Percentiles rank a stretch among this genome's conserved stretches.
phyloP scores from a whole-genome alignment of 2,329 filamentous ascomycete species.

The Aureobasidium sp. region DNA sequence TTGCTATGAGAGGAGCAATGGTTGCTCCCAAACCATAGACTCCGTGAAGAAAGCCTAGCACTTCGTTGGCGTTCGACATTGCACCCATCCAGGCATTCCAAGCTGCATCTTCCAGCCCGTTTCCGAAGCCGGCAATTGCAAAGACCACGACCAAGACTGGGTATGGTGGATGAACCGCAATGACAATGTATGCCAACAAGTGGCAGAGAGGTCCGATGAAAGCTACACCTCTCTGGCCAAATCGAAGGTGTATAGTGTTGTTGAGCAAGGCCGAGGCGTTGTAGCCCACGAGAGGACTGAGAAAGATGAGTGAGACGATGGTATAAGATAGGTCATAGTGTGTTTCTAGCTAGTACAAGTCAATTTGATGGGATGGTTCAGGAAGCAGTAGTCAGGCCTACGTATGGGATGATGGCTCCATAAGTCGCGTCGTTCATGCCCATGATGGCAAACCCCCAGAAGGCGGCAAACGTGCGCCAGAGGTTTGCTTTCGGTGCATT shows the following conservation, averaged over 20 bases:
- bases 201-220: slow-evolving; percentile 55
- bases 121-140: slow-evolving; percentile 60
- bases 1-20: slow-evolving; percentile 60
- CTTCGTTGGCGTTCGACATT: slow-evolving; percentile 64
- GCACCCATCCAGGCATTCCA: slow-evolving; percentile 59
- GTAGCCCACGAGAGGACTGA: slow-evolving; percentile 59
- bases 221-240: slow-evolving; percentile 65
- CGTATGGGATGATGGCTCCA: slow-evolving; percentile 46
- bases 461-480: slow-evolving; percentile 49
- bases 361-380: not conserved
- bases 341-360: slow-evolving; percentile 42
- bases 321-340: slow-evolving; percentile 56
- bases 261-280: slow-evolving; percentile 54
- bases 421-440: slow-evolving; percentile 61
- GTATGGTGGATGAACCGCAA: slow-evolving; percentile 60
- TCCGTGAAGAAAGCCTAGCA: slow-evolving; percentile 64
- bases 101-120: slow-evolving; percentile 56
- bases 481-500: slow-evolving; percentile 52
- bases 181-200: slow-evolving; percentile 54
- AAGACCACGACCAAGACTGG: slow-evolving; percentile 57
- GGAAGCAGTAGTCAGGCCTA: slow-evolving; percentile 17
- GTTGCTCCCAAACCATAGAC: slow-evolving; percentile 65
- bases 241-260: slow-evolving; percentile 52
- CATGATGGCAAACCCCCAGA: slow-evolving; percentile 55
- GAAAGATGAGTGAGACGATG: slow-evolving; percentile 56